These are phyloP conservation scores for Mycosphaerella sp. DNA, from an alignment of 2,329 filamentous ascomycete genomes.

Conservation along the genomic window DNA sequence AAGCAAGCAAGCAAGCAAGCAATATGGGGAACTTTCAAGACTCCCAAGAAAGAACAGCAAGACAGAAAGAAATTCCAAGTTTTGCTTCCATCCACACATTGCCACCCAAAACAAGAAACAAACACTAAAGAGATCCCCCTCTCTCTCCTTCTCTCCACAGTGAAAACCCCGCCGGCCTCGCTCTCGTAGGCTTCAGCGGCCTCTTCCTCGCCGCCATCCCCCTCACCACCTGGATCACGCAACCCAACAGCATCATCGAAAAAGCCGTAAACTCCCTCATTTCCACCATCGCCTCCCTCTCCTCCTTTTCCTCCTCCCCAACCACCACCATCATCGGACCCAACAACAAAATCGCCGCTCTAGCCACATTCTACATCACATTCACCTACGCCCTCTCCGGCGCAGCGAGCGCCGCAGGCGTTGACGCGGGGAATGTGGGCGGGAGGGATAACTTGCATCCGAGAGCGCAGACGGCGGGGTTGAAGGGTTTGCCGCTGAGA, in stretches of 20 bases:
- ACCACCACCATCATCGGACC: conserved; percentile 16
- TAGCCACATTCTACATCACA: conserved; percentile 27
- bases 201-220: conserved; percentile 30
- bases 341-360: conserved; percentile 28
- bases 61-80: too few relatives aligned
- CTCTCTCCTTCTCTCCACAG: conserved; percentile 1
- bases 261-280: conserved; percentile 27
- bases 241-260: conserved; percentile 25
- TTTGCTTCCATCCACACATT: too few relatives aligned
- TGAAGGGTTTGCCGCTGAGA: conserved; percentile 27
- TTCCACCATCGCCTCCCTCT: conserved; percentile 23
- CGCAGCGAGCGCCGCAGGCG: conserved; percentile 26
- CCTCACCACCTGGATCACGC: conserved; percentile 27
- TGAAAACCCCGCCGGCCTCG: conserved; percentile 26
- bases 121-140: too few relatives aligned
- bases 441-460: conserved; percentile 29
- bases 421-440: conserved; percentile 21
- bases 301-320: conserved; percentile 24
- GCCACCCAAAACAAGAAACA: too few relatives aligned
- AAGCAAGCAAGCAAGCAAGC: background rate
- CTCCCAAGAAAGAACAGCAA: too few relatives aligned
- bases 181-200: conserved; percentile 24
- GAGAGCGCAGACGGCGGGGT: conserved; percentile 18
- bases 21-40: background rate
- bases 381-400: conserved; percentile 29